Base-by-base conservation (phyloP, 768 basidiomycete species). In the Tylopilus cervinicoccineus region DNA sequence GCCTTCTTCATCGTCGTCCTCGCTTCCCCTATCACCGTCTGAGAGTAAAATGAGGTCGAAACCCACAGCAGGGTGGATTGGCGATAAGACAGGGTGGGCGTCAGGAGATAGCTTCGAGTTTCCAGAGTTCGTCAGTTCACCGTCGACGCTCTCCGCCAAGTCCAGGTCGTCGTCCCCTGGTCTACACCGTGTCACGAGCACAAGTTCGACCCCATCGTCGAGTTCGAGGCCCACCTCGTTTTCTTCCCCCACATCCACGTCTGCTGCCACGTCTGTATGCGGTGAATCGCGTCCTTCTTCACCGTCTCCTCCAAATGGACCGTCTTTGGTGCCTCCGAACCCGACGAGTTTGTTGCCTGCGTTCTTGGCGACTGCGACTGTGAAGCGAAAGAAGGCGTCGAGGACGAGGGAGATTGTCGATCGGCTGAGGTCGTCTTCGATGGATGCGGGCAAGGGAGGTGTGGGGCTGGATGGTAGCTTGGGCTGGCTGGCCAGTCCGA, bases 331-430 rank as follows among this genome's bases (percentile, higher is more conserved):
- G 5, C 41, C 50, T 28, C 22, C 51, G 1, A 56, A 51, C 11
- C 26, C 54, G 20, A 55, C 55, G 12, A 51, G 58, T 0, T 14
- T 63, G 16, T 55, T 64, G 19, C 62, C 63, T 24, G 58, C 63
- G 0, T 64, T 64, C 45, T 41, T 64, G 12, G 48, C 60, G 13
- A 56, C 56, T 16, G 19, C 58, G 34, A 32, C 29, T 20, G 44
- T 38, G 36, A 61, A 63, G 27, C 50, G 59, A 12, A 64, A 64
- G 51, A 65, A 54, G 53, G 14, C 49, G 10, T 64, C 63, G 23
- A 51, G 58, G 34, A 64, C 62, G 50, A 57, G 63, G n/a, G 62
- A 65, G 50, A 65, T 64, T 31, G 58, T 64, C 1, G 62, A 64
- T 43, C 54, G 51, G 32, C n/a, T 64, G 48, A 54, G 60, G 45